Base-by-base conservation (phyloP, 345 rosid genomes). In the Linum tenue region DNA sequence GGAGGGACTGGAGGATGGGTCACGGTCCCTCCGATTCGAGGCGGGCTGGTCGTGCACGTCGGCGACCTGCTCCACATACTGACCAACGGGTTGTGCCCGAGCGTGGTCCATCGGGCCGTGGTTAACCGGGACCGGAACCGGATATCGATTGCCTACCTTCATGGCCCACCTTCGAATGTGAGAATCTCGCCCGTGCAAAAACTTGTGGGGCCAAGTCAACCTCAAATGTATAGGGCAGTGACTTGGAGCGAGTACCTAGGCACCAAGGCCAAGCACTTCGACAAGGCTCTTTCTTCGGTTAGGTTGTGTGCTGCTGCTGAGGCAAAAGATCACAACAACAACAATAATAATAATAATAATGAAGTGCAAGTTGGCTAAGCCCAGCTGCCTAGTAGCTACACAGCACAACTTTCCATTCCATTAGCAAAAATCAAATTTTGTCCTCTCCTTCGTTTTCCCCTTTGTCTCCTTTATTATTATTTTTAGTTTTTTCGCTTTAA, bases 171-270 rank as follows among this genome's bases (percentile, higher is more conserved):
- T 0, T 44, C 81, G 0, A 77, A 65, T 55, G 76, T 71, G 39
- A 64, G 67, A 62, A 81, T 90, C 63, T 84, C 91, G 15, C 96
- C 99, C 0, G 67, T 84, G 3, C 65, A 81, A 0, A 81, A 81
- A 61, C 77, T 94, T 17, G 75, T 81, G 7, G 60, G 85, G 65
- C 89, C 91, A 7, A 66, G 58, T 40, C 79, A 71, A 0, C 85
- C 92, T 15, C 88, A 97, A 1, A 83, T 86, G 4, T 94, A 88
- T 60, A 79, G 92, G 50, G 72, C 97, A 1, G 77, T 90, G 35
- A 84, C 95, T 44, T 94, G 97, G 96, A 69, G 69, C 1, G 96
- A 94, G 64, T 94, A 84, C 77, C 95, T 94, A 62, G 71, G 68
- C 60, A 82, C 75, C 37, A 90, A 88, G 80, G 95, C 89, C 2